A percentile compares a stretch with the other conserved stretches of the same genome.
Evolutionary conservation across 257 asterid species (phyloP).

Genomic region (Petunia axillaris): DNA sequence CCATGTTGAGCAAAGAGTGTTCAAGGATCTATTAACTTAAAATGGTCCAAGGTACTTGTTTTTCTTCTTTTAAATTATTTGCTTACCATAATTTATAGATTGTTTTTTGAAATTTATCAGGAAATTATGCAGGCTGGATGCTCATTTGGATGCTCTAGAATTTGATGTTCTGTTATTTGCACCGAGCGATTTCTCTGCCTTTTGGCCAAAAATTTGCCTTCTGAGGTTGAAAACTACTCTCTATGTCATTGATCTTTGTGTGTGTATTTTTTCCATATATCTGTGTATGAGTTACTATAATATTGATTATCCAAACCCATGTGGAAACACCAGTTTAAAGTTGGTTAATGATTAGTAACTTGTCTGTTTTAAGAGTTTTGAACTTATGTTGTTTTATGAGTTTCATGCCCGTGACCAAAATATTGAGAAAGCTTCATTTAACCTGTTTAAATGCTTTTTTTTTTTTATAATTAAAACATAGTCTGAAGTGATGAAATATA

Average conservation of each 20-base stretch:
- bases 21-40: conserved; percentile 77
- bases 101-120: conserved; percentile 13
- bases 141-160: conserved; percentile 87
- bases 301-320: not conserved
- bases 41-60: conserved; percentile 86
- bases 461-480: too few relatives aligned
- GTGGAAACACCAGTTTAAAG: not conserved
- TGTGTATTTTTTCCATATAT: too few relatives aligned
- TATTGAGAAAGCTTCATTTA: too few relatives aligned
- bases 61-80: not conserved
- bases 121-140: conserved; percentile 67
- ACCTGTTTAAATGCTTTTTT: too few relatives aligned
- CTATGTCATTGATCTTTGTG: not conserved
- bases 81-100: not conserved
- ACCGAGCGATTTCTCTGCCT: conserved; percentile 98
- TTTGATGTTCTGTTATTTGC: conserved; percentile 98
- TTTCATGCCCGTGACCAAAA: too few relatives aligned
- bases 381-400: too few relatives aligned
- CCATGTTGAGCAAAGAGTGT: conserved; percentile 96
- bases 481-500: too few relatives aligned
- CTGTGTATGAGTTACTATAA: not conserved
- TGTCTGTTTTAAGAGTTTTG: not conserved
- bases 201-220: conserved; percentile 93
- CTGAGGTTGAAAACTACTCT: conserved; percentile 61
- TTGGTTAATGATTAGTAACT: conserved; percentile 22